A percentile compares a stretch with the other conserved stretches of the same genome.
These are phyloP conservation scores for Candida parachauliodes DNA, from an alignment of 805 yeast species.

Conservation along the genomic window DNA sequence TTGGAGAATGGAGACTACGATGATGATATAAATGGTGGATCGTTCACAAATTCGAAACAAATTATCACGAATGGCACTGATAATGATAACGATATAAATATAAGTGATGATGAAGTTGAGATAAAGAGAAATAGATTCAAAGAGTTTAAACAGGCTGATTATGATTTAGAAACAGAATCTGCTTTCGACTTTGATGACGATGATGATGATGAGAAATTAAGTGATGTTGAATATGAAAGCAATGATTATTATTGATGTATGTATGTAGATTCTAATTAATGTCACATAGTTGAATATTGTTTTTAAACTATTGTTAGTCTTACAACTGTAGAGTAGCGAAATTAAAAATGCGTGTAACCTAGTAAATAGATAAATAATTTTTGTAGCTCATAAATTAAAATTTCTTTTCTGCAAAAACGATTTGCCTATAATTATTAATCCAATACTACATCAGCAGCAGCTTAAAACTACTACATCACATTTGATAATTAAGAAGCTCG, in stretches of 20 bases:
- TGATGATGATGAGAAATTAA: constrained; percentile 21
- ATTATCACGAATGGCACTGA: constrained; percentile 18
- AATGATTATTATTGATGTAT: constrained; percentile 39
- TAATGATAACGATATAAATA: constrained; percentile 18
- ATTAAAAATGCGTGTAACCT: too few species aligned
- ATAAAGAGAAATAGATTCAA: constrained; percentile 39
- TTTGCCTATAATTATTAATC: too few species aligned
- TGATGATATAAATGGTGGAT: constrained; percentile 10
- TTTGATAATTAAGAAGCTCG: too few species aligned
- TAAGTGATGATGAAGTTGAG: constrained; percentile 43
- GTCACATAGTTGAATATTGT: too few species aligned
- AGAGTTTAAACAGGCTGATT: constrained; percentile 46
- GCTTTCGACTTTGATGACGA: constrained; percentile 30
- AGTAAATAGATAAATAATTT: too few species aligned
- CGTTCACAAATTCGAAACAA: constrained; percentile 10
- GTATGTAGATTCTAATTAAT: too few species aligned
- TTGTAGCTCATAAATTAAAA: too few species aligned
- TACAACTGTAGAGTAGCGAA: too few species aligned
- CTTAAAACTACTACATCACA: too few species aligned
- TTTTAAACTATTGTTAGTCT: too few species aligned
- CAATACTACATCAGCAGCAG: too few species aligned
- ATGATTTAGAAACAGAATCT: constrained; percentile 37
- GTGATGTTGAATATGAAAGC: constrained; percentile 35
- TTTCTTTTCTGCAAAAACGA: too few species aligned
- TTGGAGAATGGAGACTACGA: constrained; percentile 21